Evolutionary conservation across 257 asterid genomes (phyloP).

Genomic region (Penstemon eatonii): DNA sequence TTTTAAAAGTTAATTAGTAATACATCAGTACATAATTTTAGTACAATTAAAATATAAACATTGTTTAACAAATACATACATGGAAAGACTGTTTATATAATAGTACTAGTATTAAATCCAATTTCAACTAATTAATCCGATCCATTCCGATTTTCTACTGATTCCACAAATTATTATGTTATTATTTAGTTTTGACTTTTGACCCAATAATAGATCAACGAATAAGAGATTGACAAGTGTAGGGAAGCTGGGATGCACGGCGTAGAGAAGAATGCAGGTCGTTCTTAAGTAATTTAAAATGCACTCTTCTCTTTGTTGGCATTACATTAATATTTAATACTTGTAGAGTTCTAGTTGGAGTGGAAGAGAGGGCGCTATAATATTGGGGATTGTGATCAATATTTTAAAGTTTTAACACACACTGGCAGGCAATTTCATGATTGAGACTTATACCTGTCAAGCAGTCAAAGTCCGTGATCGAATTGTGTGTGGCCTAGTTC

Average conservation of each 20-base stretch:
- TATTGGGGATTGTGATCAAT: not conserved
- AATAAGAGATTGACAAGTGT: not conserved
- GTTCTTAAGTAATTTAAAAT: not conserved
- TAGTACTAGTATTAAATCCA: no score
- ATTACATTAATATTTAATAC: no score
- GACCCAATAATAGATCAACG: not conserved
- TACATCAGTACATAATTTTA: no score
- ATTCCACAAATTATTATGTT: not conserved
- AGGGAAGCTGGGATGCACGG: not conserved
- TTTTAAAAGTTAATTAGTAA: no score
- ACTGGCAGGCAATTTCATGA: conserved; percentile 41
- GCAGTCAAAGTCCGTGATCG: conserved; percentile 30
- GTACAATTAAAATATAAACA: no score
- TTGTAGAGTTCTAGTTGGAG: not conserved
- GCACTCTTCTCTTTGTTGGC: no score
- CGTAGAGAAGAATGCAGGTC: not conserved
- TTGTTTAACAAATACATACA: no score
- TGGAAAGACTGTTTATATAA: no score
- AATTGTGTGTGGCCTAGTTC: no score
- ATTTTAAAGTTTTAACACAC: not conserved
- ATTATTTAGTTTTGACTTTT: no score
- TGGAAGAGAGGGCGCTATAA: not conserved
- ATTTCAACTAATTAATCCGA: not conserved
- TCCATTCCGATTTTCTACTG: not conserved
- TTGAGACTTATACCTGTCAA: conserved; percentile 46